Base-by-base conservation (phyloP, 441 rosid genomes). In the Metrosideros polymorpha region DNA sequence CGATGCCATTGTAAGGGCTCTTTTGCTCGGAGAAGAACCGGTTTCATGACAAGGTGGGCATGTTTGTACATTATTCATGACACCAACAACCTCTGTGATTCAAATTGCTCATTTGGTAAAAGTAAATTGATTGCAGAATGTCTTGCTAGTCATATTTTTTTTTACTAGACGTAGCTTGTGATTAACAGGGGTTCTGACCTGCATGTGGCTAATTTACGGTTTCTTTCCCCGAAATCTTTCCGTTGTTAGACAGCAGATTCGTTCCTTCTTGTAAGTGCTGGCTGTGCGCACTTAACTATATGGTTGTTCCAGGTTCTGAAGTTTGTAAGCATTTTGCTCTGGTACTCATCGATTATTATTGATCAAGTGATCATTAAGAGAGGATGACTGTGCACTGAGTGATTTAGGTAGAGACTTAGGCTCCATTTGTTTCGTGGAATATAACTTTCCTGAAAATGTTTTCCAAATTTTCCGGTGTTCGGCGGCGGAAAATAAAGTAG, bases 21-120 rank as follows among this genome's bases (percentile, higher is more conserved):
- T 92, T 35, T 84, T 93, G 87, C 85, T 92, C 71, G 89, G 91
- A 54, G 94, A 95, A 92, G 96, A 93, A 84, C 91, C 90, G 29
- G 82, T 55, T 25, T 82, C 88, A 54, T 89, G 82, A 77, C 71
- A n/a, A 10, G 57, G 79, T 71, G 79, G 79, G 39, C 79, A 71
- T 71, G 79, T 39, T 39, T 71, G 79, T 39, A 71, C 79, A 71
- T 71, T 71, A 49, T 84, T 84, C 75, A 27, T 63, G 86, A 49
- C 83, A 61, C 47, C 86, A 85, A 42, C 2, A 17, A 83, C 45
- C 57, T 82, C 56, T 47, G 57, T 47, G 56, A 83, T 51, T 83
- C 84, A 83, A 51, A 50, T 83, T 83, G 61, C 30, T 83, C 45
- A 83, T 83, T 83, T 30, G 57, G 42, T 50, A 83, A 83, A 83